phyloP scores from a whole-genome alignment of 495 filamentous ascomycete species.

The Xylaria grammica region DNA sequence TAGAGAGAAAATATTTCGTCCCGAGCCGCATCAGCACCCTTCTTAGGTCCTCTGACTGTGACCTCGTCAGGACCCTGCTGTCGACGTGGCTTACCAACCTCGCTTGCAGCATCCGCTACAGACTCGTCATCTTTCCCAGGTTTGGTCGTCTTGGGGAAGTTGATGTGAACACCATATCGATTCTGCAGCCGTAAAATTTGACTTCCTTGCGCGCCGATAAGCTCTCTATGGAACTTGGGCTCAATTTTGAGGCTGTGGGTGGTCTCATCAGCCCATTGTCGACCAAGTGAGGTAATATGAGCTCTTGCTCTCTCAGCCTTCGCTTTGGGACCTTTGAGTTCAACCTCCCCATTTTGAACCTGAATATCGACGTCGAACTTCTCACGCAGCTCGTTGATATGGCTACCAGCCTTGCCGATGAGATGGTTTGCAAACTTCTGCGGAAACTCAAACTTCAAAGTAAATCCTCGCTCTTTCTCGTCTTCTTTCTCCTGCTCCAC shows the following conservation, averaged over 20 bases:
- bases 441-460: slow-evolving; percentile 85
- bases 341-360: slow-evolving; percentile 73
- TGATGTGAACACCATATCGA: slow-evolving; percentile 88
- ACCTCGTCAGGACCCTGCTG: slow-evolving; percentile 90
- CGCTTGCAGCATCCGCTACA: slow-evolving; percentile 70
- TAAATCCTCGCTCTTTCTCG: slow-evolving; percentile 86
- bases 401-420: slow-evolving; percentile 89
- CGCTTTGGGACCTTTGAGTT: slow-evolving; percentile 64
- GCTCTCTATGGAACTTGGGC: slow-evolving; percentile 81
- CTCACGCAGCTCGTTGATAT: slow-evolving; percentile 93
- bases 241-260: slow-evolving; percentile 87
- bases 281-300: slow-evolving; percentile 75
- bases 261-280: slow-evolving; percentile 84
- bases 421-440: slow-evolving; percentile 92
- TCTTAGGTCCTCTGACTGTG: slow-evolving; percentile 84
- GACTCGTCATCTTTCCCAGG: slow-evolving; percentile 69
- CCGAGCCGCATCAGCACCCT: slow-evolving; percentile 86
- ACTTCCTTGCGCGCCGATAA: slow-evolving; percentile 87
- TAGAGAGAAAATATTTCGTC: slow-evolving; percentile 86
- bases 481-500: slow-evolving; percentile 83
- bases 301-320: slow-evolving; percentile 80
- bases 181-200: slow-evolving; percentile 92
- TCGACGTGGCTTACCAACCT: slow-evolving; percentile 68
- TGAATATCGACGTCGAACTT: slow-evolving; percentile 98
- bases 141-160: slow-evolving; percentile 81